Percentiles rank a stretch among this genome's conserved stretches.
Conservation (phyloP, 2,329 filamentous ascomycete species). For the Epichloe hybrida region DNA sequence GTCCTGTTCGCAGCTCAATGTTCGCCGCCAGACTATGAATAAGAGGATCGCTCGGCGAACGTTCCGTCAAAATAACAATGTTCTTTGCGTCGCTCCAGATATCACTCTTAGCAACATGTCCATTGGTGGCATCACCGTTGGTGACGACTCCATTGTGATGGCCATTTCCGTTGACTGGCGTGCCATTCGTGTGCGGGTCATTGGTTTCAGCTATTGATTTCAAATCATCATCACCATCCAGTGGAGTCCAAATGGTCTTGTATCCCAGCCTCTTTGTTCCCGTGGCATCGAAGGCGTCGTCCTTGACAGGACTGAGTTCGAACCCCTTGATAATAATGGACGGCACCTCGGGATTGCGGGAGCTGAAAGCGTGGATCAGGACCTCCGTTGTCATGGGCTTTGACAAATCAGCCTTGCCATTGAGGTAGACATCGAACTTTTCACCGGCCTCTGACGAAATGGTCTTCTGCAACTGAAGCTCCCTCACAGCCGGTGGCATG, state of each 20-base stretch:
- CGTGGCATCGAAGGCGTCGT: conserved; percentile 9
- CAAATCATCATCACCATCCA: neutral
- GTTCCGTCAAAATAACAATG: neutral
- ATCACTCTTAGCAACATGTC: neutral
- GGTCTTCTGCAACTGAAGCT: too few species aligned
- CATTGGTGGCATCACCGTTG: neutral
- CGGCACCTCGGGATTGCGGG: conserved; percentile 4
- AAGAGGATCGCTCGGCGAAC: neutral
- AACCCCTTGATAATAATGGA: conserved; percentile 24
- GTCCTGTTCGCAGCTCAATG: conserved; percentile 3
- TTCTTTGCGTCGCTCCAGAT: neutral
- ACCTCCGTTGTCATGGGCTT: too few species aligned
- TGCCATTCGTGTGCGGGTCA: neutral
- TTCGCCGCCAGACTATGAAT: neutral
- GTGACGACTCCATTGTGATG: neutral
- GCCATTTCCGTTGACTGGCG: neutral
- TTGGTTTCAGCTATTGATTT: neutral
- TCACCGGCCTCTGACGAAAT: too few species aligned
- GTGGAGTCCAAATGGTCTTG: neutral
- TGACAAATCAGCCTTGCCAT: too few species aligned
- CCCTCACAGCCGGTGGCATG: too few species aligned
- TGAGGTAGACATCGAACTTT: too few species aligned
- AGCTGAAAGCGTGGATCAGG: too few species aligned
- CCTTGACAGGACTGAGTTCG: conserved; percentile 27
- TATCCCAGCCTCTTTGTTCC: neutral